A percentile compares a stretch with the other conserved stretches of the same genome.
Evolutionary conservation across 2,329 filamentous ascomycete genomes (phyloP).

Genomic region (Metarhizium album): DNA sequence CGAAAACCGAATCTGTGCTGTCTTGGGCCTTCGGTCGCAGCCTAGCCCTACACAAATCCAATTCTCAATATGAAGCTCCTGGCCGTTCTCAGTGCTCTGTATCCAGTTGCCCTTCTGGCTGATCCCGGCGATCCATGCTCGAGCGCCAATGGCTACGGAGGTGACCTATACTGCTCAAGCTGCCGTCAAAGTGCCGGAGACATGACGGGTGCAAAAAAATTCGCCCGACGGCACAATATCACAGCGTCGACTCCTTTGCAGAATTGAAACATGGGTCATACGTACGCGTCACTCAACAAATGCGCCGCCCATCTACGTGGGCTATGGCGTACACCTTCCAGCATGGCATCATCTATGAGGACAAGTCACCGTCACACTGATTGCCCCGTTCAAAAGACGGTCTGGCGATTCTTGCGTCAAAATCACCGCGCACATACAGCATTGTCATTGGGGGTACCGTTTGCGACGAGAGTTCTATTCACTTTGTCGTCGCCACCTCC

Average conservation of each 20-base stretch:
- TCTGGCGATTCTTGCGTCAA: background rate
- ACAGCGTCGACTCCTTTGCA: too few relatives aligned
- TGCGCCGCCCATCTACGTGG: background rate
- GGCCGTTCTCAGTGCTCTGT: background rate
- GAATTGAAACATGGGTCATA: background rate
- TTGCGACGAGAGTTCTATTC: background rate
- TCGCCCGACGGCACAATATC: too few relatives aligned
- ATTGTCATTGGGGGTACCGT: background rate
- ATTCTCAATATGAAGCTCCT: background rate
- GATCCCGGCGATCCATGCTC: background rate
- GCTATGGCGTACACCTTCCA: background rate
- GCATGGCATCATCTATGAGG: background rate
- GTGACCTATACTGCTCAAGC: too few relatives aligned
- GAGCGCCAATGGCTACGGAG: background rate
- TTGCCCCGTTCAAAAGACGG: background rate
- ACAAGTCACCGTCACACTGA: background rate
- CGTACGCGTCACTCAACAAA: background rate
- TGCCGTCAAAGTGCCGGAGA: too few relatives aligned
- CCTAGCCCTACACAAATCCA: background rate
- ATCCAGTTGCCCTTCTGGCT: conserved; percentile 8
- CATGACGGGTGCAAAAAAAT: too few relatives aligned
- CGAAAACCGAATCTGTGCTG: background rate
- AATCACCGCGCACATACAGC: background rate
- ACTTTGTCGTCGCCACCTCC: background rate
- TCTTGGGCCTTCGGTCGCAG: background rate